Percentiles rank a stretch among this genome's conserved stretches.
phyloP scores from a whole-genome alignment of 2,329 filamentous ascomycete species.

The Penicillium crustosum region DNA sequence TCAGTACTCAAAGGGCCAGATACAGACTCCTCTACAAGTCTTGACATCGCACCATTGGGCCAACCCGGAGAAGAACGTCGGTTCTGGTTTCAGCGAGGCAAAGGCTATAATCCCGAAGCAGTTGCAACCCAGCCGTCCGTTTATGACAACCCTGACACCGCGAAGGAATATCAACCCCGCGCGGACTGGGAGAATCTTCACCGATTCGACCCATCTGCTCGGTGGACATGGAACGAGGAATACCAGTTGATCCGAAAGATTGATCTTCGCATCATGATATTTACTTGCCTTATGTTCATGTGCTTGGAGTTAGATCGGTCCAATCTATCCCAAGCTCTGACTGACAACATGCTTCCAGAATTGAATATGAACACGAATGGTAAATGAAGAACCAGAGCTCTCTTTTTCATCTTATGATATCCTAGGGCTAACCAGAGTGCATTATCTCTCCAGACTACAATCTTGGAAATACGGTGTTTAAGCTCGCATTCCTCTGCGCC shows the following conservation, averaged over 20 bases:
- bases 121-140: slow-evolving; percentile 48
- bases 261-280: slow-evolving; percentile 26
- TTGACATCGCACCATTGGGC: slow-evolving; percentile 13
- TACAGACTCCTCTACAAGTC: slow-evolving; percentile 4
- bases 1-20: not conserved
- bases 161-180: slow-evolving; percentile 34
- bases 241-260: slow-evolving; percentile 18
- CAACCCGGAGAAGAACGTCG: slow-evolving; percentile 22
- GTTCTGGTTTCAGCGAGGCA: slow-evolving; percentile 33
- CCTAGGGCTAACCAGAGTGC: slow-evolving; percentile 40
- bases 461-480: slow-evolving; percentile 56
- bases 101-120: slow-evolving; percentile 26
- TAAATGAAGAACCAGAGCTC: slow-evolving; percentile 13
- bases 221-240: slow-evolving; percentile 29
- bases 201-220: slow-evolving; percentile 29
- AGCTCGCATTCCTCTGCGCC: slow-evolving; percentile 52
- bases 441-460: slow-evolving; percentile 54
- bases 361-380: slow-evolving; percentile 33
- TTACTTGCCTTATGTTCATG: slow-evolving; percentile 58
- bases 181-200: slow-evolving; percentile 40
- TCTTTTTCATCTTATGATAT: not conserved
- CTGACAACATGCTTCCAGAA: slow-evolving; percentile 55
- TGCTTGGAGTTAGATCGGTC: slow-evolving; percentile 60
- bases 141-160: slow-evolving; percentile 46
- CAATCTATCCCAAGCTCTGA: slow-evolving; percentile 58